Evolutionary conservation across 208 protist genomes (phyloP), one percentile per base, ranked within the genome.

Genomic region (Dictyostelium gargantuum): DNA sequence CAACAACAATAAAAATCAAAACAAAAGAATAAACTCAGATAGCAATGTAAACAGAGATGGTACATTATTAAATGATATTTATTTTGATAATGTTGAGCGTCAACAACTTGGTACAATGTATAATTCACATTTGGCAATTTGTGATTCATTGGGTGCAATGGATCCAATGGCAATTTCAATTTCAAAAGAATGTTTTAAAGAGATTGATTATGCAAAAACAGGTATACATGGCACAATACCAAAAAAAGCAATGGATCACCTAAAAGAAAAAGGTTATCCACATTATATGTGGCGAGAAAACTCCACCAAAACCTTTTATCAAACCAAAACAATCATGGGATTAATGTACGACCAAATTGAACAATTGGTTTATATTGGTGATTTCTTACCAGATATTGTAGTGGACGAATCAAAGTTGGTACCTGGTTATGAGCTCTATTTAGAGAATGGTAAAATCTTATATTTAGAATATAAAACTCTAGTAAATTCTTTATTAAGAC

Each of bases 141-240:
- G 32, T 13, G 76, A 81, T 46, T 1, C 21, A 13, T 21, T 44
- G n/a, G 9, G 44, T 42, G 26, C 56, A 17, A 10, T 5, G 6
- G 5, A 54, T 26, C 9, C 4, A 40, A 26, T 42, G 2, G 6
- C 42, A 8, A 40, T 91, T 46, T 0, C 15, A 58, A 26, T 91
- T 2, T 75, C 84, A 17, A 76, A 42, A 19, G 52, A 70, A n/a
- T 74, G 81, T 52, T 77, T 74, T 26, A 80, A 48, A 29, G 84
- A 91, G 38, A 74, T 91, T 3, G 84, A 91, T 70, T 38, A 17
- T n/a, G 6, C 35, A 32, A 91, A 91, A n/a, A 91, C 84, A 29
- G 84, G 84, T 42, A 3, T 80, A 5, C 42, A 56, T 50, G 84
- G 54, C 6, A 23, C 35, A 1, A 46, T 91, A n/a, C 84, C 84